phyloP scores from a whole-genome alignment of 2,329 filamentous ascomycete species.

The Diaporthe aspalathi region DNA sequence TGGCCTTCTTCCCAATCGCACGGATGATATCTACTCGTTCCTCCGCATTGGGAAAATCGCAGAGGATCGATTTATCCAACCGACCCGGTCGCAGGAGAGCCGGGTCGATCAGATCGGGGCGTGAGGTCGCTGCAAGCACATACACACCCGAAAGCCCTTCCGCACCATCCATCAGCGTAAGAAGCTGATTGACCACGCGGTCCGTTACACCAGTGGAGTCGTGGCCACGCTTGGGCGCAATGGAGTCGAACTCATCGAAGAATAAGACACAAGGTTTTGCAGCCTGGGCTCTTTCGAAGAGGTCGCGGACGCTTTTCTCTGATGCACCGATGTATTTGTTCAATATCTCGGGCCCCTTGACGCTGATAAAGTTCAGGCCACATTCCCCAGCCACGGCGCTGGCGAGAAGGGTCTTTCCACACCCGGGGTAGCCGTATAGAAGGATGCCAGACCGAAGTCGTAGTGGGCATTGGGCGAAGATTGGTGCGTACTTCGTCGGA shows the following conservation, averaged over 20 bases:
- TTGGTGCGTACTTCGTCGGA: conserved; percentile 96
- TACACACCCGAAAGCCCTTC: conserved; percentile 96
- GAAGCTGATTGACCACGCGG: conserved; percentile 95
- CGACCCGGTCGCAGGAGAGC: conserved; percentile 91
- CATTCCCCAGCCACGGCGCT: conserved; percentile 98
- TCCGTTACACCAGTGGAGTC: conserved; percentile 99
- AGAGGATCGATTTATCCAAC: conserved; percentile 91
- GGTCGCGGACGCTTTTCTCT: conserved; percentile 93
- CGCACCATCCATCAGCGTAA: conserved; percentile 99
- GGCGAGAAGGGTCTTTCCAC: conserved; percentile 94
- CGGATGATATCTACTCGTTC: conserved; percentile 90
- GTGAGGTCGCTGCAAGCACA: conserved; percentile 91
- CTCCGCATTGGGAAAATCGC: conserved; percentile 83
- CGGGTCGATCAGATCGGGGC: conserved; percentile 95
- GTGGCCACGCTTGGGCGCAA: conserved; percentile 95
- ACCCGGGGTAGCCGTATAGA: conserved; percentile 94
- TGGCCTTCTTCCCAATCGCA: conserved; percentile 85
- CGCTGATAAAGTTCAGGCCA: conserved; percentile 96
- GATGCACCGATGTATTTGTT: conserved; percentile 99
- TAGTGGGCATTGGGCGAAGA: conserved; percentile 94
- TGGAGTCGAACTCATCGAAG: conserved; percentile 98
- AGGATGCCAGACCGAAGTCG: conserved; percentile 93
- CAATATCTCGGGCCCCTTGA: conserved; percentile 97
- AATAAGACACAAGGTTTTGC: conserved; percentile 95
- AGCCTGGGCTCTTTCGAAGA: conserved; percentile 92